phyloP scores from a whole-genome alignment of 805 yeast species.

The Geotrichum ghanense region DNA sequence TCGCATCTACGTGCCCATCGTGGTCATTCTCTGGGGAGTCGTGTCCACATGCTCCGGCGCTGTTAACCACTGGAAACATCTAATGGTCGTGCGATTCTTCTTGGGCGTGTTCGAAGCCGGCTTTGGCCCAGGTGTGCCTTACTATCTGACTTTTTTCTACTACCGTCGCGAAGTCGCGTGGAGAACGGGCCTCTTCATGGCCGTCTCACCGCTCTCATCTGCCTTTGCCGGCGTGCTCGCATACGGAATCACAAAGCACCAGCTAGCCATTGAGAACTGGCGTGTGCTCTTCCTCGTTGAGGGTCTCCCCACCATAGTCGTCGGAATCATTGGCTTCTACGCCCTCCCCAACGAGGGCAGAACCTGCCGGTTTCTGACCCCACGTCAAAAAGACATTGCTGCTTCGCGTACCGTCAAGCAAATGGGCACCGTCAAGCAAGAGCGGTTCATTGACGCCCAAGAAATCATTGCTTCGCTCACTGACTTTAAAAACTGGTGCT shows the following conservation, averaged over 20 bases:
- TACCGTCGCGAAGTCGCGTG: slow-evolving; percentile 28
- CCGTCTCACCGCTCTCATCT: slow-evolving; percentile 29
- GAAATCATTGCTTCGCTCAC: slow-evolving; percentile 1
- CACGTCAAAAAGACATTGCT: slow-evolving; percentile 24
- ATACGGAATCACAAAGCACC: slow-evolving; percentile 26
- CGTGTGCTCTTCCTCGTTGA: slow-evolving; percentile 33
- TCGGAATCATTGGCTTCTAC: slow-evolving; percentile 23
- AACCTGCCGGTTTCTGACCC: slow-evolving; percentile 37
- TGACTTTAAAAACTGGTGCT: slow-evolving; percentile 6
- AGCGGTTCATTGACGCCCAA: neutral
- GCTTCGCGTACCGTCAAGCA: slow-evolving; percentile 9
- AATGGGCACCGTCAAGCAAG: slow-evolving; percentile 5
- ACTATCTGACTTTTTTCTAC: slow-evolving; percentile 31
- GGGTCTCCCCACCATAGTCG: slow-evolving; percentile 35
- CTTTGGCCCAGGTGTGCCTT: slow-evolving; percentile 31
- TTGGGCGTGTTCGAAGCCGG: slow-evolving; percentile 34
- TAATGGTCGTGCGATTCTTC: slow-evolving; percentile 36
- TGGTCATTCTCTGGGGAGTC: slow-evolving; percentile 42
- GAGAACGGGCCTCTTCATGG: slow-evolving; percentile 29
- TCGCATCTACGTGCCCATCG: slow-evolving; percentile 33
- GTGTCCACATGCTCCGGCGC: slow-evolving; percentile 39
- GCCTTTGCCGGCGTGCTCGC: slow-evolving; percentile 34
- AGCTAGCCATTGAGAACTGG: slow-evolving; percentile 33
- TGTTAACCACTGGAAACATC: slow-evolving; percentile 31
- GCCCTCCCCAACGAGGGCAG: slow-evolving; percentile 28